Conservation (phyloP, 352 stramenopile species). For the Thalassiosira livingstoniorum region DNA sequence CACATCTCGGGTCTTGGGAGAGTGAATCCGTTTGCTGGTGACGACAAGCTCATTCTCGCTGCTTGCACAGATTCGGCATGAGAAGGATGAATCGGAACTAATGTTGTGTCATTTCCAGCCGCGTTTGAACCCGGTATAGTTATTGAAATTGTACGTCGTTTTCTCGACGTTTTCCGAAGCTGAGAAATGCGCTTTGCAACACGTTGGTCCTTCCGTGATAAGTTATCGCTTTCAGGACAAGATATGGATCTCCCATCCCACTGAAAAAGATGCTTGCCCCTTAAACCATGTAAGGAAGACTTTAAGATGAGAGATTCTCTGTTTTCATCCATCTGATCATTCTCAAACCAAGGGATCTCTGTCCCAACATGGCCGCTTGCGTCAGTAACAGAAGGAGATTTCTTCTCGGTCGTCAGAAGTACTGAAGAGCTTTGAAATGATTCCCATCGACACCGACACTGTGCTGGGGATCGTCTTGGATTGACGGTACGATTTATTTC, state of each 20-base stretch:
- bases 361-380: conserved; percentile 6
- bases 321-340: neutral
- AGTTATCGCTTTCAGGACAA: too few species aligned
- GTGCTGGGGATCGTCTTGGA: conserved; percentile 28
- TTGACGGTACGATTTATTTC: neutral
- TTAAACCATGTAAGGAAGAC: too few species aligned
- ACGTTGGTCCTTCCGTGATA: too few species aligned
- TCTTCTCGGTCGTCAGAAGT: too few species aligned
- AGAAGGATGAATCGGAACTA: conserved; percentile 71
- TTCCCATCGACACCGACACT: conserved; percentile 53
- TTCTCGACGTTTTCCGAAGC: conserved; percentile 49
- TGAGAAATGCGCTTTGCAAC: conserved; percentile 18
- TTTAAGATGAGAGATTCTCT: conserved; percentile 30
- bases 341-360: conserved; percentile 27
- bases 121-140: conserved; percentile 26
- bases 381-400: too few species aligned
- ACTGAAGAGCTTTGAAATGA: conserved; percentile 14
- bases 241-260: too few species aligned
- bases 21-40: conserved; percentile 45
- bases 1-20: conserved; percentile 76
- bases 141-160: conserved; percentile 31
- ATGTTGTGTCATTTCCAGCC: neutral
- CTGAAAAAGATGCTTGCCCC: too few species aligned
- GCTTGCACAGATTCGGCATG: conserved; percentile 76
- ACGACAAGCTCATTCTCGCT: conserved; percentile 43